Conservation (phyloP, 495 filamentous ascomycete species). For the Tuber borchii region DNA sequence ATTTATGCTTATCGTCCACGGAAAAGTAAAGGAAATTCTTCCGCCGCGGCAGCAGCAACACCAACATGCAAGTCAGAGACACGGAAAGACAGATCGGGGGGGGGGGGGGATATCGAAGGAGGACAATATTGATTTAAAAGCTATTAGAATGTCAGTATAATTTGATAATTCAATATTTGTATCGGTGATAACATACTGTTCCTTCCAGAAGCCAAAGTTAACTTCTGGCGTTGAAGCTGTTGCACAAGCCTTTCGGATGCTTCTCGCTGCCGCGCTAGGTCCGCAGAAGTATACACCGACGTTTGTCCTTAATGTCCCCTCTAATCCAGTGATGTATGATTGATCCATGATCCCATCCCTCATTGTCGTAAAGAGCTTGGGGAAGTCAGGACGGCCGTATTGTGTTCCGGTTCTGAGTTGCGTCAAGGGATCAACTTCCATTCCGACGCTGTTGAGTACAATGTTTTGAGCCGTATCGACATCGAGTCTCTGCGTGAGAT, state of each 20-base stretch:
- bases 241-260: constrained; percentile 76
- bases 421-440: constrained; percentile 79
- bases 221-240: constrained; percentile 66
- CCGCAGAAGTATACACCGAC: constrained; percentile 99
- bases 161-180: constrained; percentile 13
- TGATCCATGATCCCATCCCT: constrained; percentile 76
- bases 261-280: constrained; percentile 67
- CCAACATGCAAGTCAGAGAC: constrained; percentile 16
- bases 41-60: constrained; percentile 9
- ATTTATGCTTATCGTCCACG: constrained; percentile 18
- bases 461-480: constrained; percentile 91
- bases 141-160: constrained; percentile 15
- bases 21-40: constrained; percentile 19
- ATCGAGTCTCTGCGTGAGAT: constrained; percentile 89
- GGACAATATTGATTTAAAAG: constrained; percentile 20
- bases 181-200: constrained; percentile 52
- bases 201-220: constrained; percentile 97
- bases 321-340: constrained; percentile 75
- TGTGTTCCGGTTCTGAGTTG: constrained; percentile 85
- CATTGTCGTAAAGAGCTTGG: constrained; percentile 73
- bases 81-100: constrained; percentile 22
- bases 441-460: constrained; percentile 87
- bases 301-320: constrained; percentile 65
- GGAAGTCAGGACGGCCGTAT: constrained; percentile 91
- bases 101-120: constrained; percentile 7